These are phyloP conservation scores for Thalassiosira livingstoniorum DNA, from an alignment of 352 stramenopile genomes.

Conservation along the genomic window DNA sequence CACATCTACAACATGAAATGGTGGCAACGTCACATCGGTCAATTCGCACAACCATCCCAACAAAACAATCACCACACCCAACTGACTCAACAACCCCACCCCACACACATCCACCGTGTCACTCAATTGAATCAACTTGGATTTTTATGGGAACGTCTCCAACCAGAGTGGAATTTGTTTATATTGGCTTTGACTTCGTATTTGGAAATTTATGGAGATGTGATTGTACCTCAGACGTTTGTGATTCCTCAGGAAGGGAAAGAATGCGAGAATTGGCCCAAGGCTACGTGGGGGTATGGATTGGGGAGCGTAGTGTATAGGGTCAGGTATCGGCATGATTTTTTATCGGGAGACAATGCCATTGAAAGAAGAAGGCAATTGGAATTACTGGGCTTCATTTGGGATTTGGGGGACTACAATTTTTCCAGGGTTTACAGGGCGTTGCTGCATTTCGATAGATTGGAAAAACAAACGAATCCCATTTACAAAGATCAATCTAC, in stretches of 20 bases:
- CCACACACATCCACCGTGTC: conserved; percentile 53
- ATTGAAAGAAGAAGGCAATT: conserved; percentile 63
- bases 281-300: conserved; percentile 67
- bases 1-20: conserved; percentile 83
- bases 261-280: conserved; percentile 47
- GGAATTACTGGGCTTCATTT: conserved; percentile 78
- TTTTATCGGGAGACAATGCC: conserved; percentile 56
- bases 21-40: conserved; percentile 76
- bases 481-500: conserved; percentile 18
- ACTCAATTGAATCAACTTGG: conserved; percentile 68
- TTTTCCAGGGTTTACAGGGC: conserved; percentile 71
- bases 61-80: conserved; percentile 60
- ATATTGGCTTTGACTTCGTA: conserved; percentile 74
- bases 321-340: conserved; percentile 74
- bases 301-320: conserved; percentile 74
- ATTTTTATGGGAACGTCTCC: conserved; percentile 74
- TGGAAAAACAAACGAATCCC: conserved; percentile 39
- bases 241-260: conserved; percentile 64
- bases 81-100: conserved; percentile 67
- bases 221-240: conserved; percentile 72
- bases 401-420: conserved; percentile 71
- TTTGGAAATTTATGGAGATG: conserved; percentile 60
- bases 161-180: conserved; percentile 81
- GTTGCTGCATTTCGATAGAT: conserved; percentile 60
- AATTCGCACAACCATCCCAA: too few relatives aligned